Conservation (phyloP, 2,329 filamentous ascomycete species). For the Aspergillus novoparasiticus region DNA sequence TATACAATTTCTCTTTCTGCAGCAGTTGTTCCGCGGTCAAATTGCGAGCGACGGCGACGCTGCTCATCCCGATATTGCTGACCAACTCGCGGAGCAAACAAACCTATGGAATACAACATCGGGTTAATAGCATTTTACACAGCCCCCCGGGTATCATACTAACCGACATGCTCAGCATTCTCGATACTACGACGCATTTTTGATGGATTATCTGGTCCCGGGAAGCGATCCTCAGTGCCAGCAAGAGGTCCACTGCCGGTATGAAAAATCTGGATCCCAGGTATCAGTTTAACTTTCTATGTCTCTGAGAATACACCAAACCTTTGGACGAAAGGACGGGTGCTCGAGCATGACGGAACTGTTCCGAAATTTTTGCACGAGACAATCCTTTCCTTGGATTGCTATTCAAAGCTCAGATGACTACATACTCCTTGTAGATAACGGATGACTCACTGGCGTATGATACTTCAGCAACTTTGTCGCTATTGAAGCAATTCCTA, state of each 20-base stretch:
- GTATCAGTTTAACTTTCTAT: not conserved
- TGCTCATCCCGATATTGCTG: slow-evolving; percentile 75
- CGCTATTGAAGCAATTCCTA: slow-evolving; percentile 79
- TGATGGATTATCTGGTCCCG: slow-evolving; percentile 76
- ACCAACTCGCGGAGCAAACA: slow-evolving; percentile 78
- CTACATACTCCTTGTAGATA: not conserved
- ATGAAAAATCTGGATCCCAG: slow-evolving; percentile 55
- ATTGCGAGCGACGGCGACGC: slow-evolving; percentile 74
- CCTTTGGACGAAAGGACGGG: slow-evolving; percentile 80
- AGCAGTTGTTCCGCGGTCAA: slow-evolving; percentile 76
- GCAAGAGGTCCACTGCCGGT: slow-evolving; percentile 55
- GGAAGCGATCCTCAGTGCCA: slow-evolving; percentile 75
- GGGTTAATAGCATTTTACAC: not conserved
- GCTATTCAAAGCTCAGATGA: slow-evolving; percentile 51
- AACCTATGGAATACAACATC: slow-evolving; percentile 25
- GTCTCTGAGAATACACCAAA: slow-evolving; percentile 37
- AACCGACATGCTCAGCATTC: slow-evolving; percentile 81
- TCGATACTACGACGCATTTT: slow-evolving; percentile 88
- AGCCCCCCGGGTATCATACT: slow-evolving; percentile 38
- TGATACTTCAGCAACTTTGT: slow-evolving; percentile 86
- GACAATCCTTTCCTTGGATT: slow-evolving; percentile 87
- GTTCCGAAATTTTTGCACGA: slow-evolving; percentile 95
- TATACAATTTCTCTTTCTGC: slow-evolving; percentile 64
- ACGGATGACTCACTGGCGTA: slow-evolving; percentile 75
- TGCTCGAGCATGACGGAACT: slow-evolving; percentile 93